Conservation (phyloP, 2,329 filamentous ascomycete species). For the Paraconiothyrium brasiliense region DNA sequence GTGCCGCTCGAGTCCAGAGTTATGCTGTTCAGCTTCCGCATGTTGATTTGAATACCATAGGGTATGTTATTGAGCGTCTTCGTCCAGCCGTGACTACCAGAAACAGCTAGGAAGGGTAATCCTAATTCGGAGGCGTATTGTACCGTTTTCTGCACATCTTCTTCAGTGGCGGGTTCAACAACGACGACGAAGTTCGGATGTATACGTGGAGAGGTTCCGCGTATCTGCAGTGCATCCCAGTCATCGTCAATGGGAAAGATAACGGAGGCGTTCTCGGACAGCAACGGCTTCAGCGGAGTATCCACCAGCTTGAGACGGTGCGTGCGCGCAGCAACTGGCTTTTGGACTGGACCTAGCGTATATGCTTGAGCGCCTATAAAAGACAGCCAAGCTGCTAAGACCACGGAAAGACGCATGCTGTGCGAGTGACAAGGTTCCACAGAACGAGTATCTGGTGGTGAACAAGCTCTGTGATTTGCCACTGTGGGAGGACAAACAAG, state of each 20-base stretch:
- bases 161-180: slow-evolving; percentile 28
- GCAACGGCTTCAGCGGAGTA: not conserved
- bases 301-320: not conserved
- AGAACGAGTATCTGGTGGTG: not conserved
- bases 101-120: slow-evolving; percentile 50
- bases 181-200: slow-evolving; percentile 27
- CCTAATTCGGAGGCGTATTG: slow-evolving; percentile 25
- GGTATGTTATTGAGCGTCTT: slow-evolving; percentile 33
- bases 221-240: slow-evolving; percentile 27
- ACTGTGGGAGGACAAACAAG: not conserved
- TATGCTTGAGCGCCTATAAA: not conserved
- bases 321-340: not conserved
- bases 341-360: not conserved
- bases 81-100: slow-evolving; percentile 46
- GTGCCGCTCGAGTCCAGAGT: slow-evolving; percentile 28
- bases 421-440: not conserved
- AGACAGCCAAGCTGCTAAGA: slow-evolving; percentile 8
- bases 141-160: slow-evolving; percentile 27
- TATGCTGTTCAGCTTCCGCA: slow-evolving; percentile 40
- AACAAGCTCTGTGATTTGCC: not conserved
- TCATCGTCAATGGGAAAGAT: slow-evolving; percentile 25
- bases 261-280: slow-evolving; percentile 24
- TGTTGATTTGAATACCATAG: slow-evolving; percentile 44
- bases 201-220: slow-evolving; percentile 30
- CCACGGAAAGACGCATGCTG: not conserved